Evolutionary conservation across 164 flowering plant genomes (phyloP), one percentile per base, ranked within the genome.

Genomic region (Brasenia schreberi): DNA sequence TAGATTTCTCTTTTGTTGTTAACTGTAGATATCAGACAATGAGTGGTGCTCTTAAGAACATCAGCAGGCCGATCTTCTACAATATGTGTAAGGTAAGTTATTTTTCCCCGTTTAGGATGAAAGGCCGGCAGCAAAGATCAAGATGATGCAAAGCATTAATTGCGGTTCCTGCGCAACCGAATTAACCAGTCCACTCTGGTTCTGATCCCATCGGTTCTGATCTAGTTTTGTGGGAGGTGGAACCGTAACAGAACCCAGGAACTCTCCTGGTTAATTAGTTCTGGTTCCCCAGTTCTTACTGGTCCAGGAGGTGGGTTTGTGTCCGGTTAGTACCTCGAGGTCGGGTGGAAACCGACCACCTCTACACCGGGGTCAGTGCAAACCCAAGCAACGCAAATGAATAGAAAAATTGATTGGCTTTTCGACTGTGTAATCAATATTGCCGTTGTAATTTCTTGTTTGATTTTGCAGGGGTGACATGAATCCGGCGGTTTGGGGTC

Each of bases 401-500:
- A 4, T 33, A 33, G 39, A 33, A 33, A 33, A 33, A 33, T 33
- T 33, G 39, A 33, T 33, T 33, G 16, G 56, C 4, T 9, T 49
- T 49, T 14, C 16, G 10, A 14, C 56, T 49, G 10, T 49, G 52
- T 44, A 10, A 6, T 44, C 7, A 10, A 44, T 44, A 10, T 44
- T 44, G 5, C 52, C 52, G 10, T 6, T 49, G 10, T 9, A 9
- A 49, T 14, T 9, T 49, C 56, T 49, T 49, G 56, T 14, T 9
- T 49, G 12, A 49, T 62, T 42, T 43, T 3, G 43, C 27, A 81
- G 86, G 86, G 86, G 84, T 61, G 64, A 79, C 53, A 81, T 77
- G 63, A 39, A 83, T 69, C 84, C 84, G 4, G 86, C 82, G 53
- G 73, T 44, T 65, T 83, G 86, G 86, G 86, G 82, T 43, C 63